Percentiles rank a stretch among this genome's conserved stretches.
Conservation (phyloP, 257 asterid genomes). For the Rhazya stricta region DNA sequence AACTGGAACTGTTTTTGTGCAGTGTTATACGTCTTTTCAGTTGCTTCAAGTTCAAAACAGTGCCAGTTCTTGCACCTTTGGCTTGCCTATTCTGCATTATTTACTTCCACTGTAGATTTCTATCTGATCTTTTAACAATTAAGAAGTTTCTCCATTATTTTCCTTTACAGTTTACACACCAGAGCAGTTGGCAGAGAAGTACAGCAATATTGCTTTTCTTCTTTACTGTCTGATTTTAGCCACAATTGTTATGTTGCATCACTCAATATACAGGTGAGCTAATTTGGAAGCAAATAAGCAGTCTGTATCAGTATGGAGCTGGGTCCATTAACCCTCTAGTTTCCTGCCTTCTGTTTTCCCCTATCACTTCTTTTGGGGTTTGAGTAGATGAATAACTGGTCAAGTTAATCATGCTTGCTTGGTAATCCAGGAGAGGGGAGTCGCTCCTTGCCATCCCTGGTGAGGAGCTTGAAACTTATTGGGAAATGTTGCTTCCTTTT, state of each 20-base stretch:
- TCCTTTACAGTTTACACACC: slow-evolving; percentile 71
- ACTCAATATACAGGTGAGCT: slow-evolving; percentile 56
- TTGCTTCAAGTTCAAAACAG: not conserved
- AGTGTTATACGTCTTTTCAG: not conserved
- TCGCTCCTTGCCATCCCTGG: slow-evolving; percentile 54
- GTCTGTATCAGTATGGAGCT: slow-evolving; percentile 9
- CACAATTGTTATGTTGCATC: slow-evolving; percentile 59
- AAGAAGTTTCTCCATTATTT: not conserved
- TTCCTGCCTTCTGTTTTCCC: not conserved
- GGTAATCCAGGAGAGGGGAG: slow-evolving; percentile 73
- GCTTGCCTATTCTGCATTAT: not conserved
- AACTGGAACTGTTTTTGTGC: not conserved
- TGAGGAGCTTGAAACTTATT: slow-evolving; percentile 57
- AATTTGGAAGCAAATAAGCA: slow-evolving; percentile 11
- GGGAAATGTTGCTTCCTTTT: slow-evolving; percentile 92
- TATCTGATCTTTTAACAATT: slow-evolving; percentile 8
- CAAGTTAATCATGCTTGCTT: not conserved
- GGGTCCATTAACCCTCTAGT: slow-evolving; percentile 7
- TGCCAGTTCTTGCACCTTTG: not conserved
- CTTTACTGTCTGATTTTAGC: slow-evolving; percentile 75
- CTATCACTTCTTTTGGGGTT: not conserved
- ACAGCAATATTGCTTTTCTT: slow-evolving; percentile 70
- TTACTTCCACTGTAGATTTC: not conserved
- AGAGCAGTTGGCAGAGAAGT: slow-evolving; percentile 91
- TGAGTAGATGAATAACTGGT: not conserved